These are phyloP conservation scores for Hyphodiscus hymeniophilus DNA, from an alignment of 495 filamentous ascomycete genomes.

Conservation along the genomic window DNA sequence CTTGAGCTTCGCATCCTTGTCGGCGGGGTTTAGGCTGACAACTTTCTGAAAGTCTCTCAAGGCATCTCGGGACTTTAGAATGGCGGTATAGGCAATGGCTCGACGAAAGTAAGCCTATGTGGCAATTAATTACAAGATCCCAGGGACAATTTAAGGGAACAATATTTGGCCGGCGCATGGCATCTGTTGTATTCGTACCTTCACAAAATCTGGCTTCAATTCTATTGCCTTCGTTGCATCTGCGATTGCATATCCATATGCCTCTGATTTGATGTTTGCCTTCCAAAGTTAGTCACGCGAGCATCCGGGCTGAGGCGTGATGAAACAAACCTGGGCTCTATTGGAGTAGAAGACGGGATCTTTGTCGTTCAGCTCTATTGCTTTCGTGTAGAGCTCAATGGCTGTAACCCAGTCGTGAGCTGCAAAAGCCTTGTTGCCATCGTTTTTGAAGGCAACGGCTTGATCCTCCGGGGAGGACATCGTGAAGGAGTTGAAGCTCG, in stretches of 20 bases:
- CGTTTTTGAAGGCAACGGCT: slow-evolving; percentile 77
- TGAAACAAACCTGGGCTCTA: slow-evolving; percentile 67
- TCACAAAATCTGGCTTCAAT: slow-evolving; percentile 77
- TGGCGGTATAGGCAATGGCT: slow-evolving; percentile 83
- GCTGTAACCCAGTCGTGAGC: slow-evolving; percentile 81
- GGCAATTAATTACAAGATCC: not conserved
- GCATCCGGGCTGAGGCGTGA: slow-evolving; percentile 19
- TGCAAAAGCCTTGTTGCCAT: slow-evolving; percentile 90
- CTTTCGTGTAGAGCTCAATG: slow-evolving; percentile 79
- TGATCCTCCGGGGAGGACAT: slow-evolving; percentile 38
- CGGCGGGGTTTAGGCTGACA: slow-evolving; percentile 73
- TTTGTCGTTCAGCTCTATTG: slow-evolving; percentile 76
- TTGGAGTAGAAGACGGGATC: slow-evolving; percentile 91
- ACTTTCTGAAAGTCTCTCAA: slow-evolving; percentile 89
- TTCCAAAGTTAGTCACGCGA: slow-evolving; percentile 44
- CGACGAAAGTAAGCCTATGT: slow-evolving; percentile 87
- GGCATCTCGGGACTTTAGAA: slow-evolving; percentile 78
- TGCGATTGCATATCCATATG: slow-evolving; percentile 83
- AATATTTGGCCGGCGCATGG: too few species aligned
- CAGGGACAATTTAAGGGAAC: too few species aligned
- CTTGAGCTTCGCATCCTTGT: slow-evolving; percentile 86
- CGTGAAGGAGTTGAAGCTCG: not conserved
- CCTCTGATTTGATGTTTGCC: slow-evolving; percentile 92
- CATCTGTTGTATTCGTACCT: too few species aligned
- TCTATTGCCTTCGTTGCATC: slow-evolving; percentile 95